Conservation (phyloP, 1,284 basidiomycete genomes). For the Moesziomyces sp. region DNA sequence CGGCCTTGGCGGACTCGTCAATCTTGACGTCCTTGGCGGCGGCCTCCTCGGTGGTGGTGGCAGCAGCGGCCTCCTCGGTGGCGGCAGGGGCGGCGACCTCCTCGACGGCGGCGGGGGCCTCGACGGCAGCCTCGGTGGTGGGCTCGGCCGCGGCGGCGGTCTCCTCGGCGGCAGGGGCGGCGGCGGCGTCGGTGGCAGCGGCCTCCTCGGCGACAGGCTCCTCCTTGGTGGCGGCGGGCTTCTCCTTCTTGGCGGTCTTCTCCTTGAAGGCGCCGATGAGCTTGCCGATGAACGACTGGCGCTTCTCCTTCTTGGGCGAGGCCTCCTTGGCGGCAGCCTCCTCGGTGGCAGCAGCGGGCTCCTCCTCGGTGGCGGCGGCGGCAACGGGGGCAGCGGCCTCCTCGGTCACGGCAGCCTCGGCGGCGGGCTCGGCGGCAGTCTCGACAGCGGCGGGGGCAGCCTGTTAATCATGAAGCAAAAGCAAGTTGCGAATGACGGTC, state of each 20-base stretch:
- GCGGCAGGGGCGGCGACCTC: slow-evolving; percentile 23
- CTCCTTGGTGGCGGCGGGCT: slow-evolving; percentile 39
- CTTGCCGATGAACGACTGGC: slow-evolving; percentile 53
- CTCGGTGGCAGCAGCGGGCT: slow-evolving; percentile 17
- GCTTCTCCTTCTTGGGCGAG: slow-evolving; percentile 63
- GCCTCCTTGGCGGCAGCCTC: slow-evolving; percentile 48
- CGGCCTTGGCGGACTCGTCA: slow-evolving; percentile 55
- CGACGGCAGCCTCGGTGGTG: slow-evolving; percentile 11
- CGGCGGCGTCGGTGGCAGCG: slow-evolving; percentile 27
- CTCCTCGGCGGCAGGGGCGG: slow-evolving; percentile 24
- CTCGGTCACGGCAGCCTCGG: slow-evolving; percentile 15
- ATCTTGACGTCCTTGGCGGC: slow-evolving; percentile 55
- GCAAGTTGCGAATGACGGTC: background rate
- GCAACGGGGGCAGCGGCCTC: slow-evolving; percentile 31
- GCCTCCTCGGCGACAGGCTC: slow-evolving; percentile 40
- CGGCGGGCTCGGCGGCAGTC: slow-evolving; percentile 12
- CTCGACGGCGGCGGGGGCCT: slow-evolving; percentile 23
- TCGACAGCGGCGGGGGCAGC: slow-evolving; percentile 26
- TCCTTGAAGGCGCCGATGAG: slow-evolving; percentile 54
- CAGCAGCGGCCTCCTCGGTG: slow-evolving; percentile 25
- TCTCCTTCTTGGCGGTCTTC: slow-evolving; percentile 53
- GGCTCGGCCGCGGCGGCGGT: slow-evolving; percentile 27
- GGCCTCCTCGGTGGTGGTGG: slow-evolving; percentile 25
- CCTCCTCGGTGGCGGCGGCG: slow-evolving; percentile 5
- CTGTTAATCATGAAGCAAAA: background rate